Percentiles rank a stretch among this genome's conserved stretches.
phyloP scores from a whole-genome alignment of 768 basidiomycete species.

The Termitomyces heimii region DNA sequence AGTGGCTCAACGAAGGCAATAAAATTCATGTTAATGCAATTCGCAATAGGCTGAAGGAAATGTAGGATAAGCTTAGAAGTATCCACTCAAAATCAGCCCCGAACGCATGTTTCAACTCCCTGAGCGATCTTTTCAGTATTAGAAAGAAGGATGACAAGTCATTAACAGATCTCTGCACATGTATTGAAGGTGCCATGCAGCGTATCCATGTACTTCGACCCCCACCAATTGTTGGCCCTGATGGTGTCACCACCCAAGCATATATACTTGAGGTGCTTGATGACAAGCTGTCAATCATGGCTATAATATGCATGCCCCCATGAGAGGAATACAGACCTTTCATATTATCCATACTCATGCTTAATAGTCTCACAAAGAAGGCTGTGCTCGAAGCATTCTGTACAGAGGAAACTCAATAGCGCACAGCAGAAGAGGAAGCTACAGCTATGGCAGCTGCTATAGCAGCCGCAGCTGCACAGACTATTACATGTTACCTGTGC shows the following conservation, averaged over 20 bases:
- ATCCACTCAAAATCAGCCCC: neutral
- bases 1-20: too few species aligned
- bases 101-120: neutral
- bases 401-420: neutral
- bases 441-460: too few species aligned
- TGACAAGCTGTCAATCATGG: neutral
- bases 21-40: too few species aligned
- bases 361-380: too few species aligned
- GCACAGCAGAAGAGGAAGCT: too few species aligned
- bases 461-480: neutral
- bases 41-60: neutral
- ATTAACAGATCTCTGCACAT: neutral
- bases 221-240: neutral
- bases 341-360: neutral
- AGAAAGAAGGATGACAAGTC: neutral
- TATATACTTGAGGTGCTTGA: neutral
- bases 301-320: neutral
- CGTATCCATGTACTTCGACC: neutral
- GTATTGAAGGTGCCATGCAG: neutral
- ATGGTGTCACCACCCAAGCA: neutral
- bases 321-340: neutral
- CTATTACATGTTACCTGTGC: neutral
- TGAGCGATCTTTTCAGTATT: neutral
- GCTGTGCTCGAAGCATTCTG: neutral
- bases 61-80: neutral